These are phyloP conservation scores for Silene conica DNA, from an alignment of 148 eudicot genomes.

Conservation along the genomic window DNA sequence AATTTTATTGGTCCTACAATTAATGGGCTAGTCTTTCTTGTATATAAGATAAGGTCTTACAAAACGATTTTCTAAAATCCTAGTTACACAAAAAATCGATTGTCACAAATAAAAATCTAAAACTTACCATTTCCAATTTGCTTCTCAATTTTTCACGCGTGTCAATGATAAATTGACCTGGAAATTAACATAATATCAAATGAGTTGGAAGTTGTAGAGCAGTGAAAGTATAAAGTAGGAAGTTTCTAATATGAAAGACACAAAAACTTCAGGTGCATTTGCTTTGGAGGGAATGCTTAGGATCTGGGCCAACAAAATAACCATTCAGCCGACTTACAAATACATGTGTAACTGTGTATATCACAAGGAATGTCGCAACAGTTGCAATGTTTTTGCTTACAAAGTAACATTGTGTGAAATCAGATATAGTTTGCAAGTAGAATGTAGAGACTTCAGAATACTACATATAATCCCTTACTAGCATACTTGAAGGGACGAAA, in stretches of 20 bases:
- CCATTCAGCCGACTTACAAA: neutral
- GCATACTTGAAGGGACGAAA: neutral
- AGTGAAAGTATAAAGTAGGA: neutral
- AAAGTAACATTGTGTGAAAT: neutral
- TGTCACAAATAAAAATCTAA: neutral
- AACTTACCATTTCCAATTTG: slow-evolving; percentile 17
- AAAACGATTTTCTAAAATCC: neutral
- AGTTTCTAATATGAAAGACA: neutral
- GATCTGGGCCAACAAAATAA: neutral
- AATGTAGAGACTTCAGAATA: neutral
- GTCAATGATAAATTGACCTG: slow-evolving; percentile 16
- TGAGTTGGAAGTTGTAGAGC: neutral
- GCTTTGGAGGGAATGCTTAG: neutral
- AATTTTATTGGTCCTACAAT: too few species aligned
- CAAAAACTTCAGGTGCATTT: neutral
- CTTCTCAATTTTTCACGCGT: slow-evolving; percentile 8
- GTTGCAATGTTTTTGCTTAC: neutral
- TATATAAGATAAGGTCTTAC: too few species aligned
- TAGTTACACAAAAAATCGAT: neutral
- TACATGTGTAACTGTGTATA: neutral
- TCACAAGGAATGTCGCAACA: neutral
- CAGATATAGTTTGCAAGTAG: neutral
- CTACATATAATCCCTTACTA: neutral
- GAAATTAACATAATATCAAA: neutral
- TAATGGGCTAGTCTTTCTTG: too few species aligned